phyloP scores from a whole-genome alignment of 345 rosid species.

The Viola odorata region DNA sequence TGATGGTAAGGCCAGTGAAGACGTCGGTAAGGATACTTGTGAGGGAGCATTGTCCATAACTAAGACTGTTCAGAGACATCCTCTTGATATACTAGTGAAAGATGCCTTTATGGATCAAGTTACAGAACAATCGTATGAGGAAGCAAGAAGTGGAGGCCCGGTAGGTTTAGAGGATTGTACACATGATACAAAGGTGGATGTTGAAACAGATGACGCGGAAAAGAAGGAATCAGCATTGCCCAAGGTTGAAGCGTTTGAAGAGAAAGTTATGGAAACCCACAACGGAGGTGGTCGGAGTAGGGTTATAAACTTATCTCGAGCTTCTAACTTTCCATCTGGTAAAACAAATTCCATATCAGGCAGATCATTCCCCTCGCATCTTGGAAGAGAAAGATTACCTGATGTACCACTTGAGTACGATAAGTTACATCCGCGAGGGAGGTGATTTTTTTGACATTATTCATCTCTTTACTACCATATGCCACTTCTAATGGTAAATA shows the following conservation, averaged over 20 bases:
- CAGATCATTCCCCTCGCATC: conserved; percentile 34
- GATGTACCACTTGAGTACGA: conserved; percentile 49
- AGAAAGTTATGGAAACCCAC: conserved; percentile 33
- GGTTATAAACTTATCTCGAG: conserved; percentile 47
- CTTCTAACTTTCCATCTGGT: conserved; percentile 37
- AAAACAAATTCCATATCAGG: conserved; percentile 41
- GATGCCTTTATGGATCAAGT: conserved; percentile 25
- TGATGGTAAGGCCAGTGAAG: conserved; percentile 1
- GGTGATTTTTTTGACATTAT: conserved; percentile 48
- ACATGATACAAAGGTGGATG: conserved; percentile 30
- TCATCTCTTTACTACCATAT: conserved; percentile 8
- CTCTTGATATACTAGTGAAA: conserved; percentile 23
- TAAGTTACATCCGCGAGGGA: conserved; percentile 49
- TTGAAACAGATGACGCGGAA: conserved; percentile 27
- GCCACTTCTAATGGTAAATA: neutral
- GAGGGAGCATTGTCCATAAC: conserved; percentile 24
- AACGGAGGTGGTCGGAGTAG: conserved; percentile 40
- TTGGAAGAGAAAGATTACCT: conserved; percentile 42
- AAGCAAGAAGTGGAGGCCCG: conserved; percentile 26
- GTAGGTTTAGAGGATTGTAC: conserved; percentile 27
- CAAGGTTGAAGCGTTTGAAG: conserved; percentile 34
- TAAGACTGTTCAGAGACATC: conserved; percentile 15
- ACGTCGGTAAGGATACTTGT: conserved; percentile 14
- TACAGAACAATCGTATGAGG: conserved; percentile 27
- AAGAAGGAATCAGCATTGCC: conserved; percentile 29